These are phyloP conservation scores for Candida tammaniensis DNA, from an alignment of 805 yeast genomes.

Conservation along the genomic window DNA sequence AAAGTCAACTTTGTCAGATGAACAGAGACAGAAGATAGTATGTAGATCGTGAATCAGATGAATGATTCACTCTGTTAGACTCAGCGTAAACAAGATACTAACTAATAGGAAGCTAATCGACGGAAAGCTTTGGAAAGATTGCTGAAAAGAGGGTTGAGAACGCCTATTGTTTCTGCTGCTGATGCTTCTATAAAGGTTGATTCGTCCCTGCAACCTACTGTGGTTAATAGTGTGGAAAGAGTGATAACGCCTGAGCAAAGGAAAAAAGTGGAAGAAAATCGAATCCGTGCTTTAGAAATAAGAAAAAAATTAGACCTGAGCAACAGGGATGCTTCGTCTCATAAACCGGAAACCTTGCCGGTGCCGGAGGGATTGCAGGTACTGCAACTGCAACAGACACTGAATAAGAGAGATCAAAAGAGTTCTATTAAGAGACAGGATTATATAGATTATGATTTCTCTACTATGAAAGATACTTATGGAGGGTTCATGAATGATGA, in stretches of 20 bases:
- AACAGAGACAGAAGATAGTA: slow-evolving; percentile 35
- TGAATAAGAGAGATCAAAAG: slow-evolving; percentile 11
- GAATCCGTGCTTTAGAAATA: slow-evolving; percentile 51
- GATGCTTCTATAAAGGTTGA: slow-evolving; percentile 5
- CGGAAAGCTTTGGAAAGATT: slow-evolving; percentile 59
- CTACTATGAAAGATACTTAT: slow-evolving; percentile 82
- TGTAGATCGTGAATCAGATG: slow-evolving; percentile 16
- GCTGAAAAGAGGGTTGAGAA: slow-evolving; percentile 35
- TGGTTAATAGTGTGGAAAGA: slow-evolving; percentile 22
- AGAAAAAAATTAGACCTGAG: slow-evolving; percentile 31
- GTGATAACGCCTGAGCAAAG: slow-evolving; percentile 47
- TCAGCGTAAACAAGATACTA: slow-evolving; percentile 8
- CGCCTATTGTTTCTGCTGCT: slow-evolving; percentile 5
- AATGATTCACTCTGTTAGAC: no score
- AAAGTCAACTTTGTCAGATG: slow-evolving; percentile 28
- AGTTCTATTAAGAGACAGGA: slow-evolving; percentile 52
- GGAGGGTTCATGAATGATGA: slow-evolving; percentile 72
- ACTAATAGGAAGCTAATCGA: slow-evolving; percentile 58
- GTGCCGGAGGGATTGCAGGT: slow-evolving; percentile 10
- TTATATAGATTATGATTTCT: slow-evolving; percentile 81
- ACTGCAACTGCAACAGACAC: slow-evolving; percentile 5
- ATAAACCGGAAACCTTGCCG: slow-evolving; percentile 11
- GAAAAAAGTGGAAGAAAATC: slow-evolving; percentile 48
- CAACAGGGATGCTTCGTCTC: slow-evolving; percentile 34
- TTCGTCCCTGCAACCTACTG: slow-evolving; percentile 2